These are phyloP conservation scores for Cladorrhinum sp. DNA, from an alignment of 2,329 filamentous ascomycete genomes.

Conservation along the genomic window DNA sequence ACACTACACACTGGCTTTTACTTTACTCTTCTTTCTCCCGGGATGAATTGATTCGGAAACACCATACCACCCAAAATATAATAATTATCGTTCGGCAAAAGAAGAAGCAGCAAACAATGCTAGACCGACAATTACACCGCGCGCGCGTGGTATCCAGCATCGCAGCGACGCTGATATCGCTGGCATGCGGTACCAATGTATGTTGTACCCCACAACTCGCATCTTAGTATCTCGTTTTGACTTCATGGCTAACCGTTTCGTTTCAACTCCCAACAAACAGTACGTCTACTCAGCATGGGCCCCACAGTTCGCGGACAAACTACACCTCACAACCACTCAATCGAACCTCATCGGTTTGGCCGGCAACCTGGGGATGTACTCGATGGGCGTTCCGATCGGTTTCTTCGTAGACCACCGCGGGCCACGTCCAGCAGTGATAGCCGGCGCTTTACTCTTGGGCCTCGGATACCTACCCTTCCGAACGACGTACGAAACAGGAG, in stretches of 20 bases:
- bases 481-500: constrained; percentile 68
- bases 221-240: too few relatives aligned
- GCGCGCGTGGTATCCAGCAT: constrained; percentile 78
- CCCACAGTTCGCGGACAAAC: constrained; percentile 84
- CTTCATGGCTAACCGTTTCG: background rate
- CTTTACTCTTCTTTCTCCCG: background rate
- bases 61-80: too few relatives aligned
- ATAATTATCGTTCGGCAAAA: background rate
- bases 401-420: constrained; percentile 81
- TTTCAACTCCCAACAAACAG: constrained; percentile 44
- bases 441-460: constrained; percentile 69
- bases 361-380: constrained; percentile 93
- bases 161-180: constrained; percentile 77
- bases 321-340: constrained; percentile 87
- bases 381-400: constrained; percentile 82
- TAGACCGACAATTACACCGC: constrained; percentile 51
- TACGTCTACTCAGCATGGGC: constrained; percentile 99
- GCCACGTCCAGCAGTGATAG: constrained; percentile 72
- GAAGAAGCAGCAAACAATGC: constrained; percentile 32
- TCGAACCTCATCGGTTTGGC: constrained; percentile 86
- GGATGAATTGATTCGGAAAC: background rate
- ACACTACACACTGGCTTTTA: background rate
- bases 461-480: constrained; percentile 85
- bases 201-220: constrained; percentile 30
- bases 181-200: constrained; percentile 93